Evolutionary conservation across 1,284 basidiomycete genomes (phyloP), one percentile per base, ranked within the genome.

Genomic region (Ustilago tritici): DNA sequence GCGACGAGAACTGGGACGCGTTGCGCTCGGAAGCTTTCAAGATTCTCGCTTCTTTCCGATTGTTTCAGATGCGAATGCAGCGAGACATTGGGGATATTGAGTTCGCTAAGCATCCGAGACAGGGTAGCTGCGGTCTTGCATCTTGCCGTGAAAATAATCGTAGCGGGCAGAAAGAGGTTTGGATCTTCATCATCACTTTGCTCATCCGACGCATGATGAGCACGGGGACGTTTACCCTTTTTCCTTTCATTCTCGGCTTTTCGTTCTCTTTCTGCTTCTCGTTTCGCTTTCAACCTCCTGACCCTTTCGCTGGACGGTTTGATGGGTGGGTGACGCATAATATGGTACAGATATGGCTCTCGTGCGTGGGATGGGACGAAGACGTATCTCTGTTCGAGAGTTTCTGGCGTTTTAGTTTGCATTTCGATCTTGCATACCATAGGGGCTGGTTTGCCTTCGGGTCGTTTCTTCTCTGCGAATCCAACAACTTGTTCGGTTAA

Each of bases 321-420:
- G 81, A 87, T 91, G 12, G 92, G 92, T 82, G 93, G 91, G 2
- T 98, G 90, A 84, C 92, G 91, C 19, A 99, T 91, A 38, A 99
- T 89, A 86, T 98, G 89, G 86, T 92, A 95, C 7, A 99, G 91
- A 87, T 99, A 98, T 7, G 91, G 88, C 87, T 99, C 97, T 71
- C 95, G 92, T 59, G 98, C 91, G 86, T 98, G 95, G 0, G 94
- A 95, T 0, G 97, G 97, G 43, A 97, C 92, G 76, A 99, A 92
- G 66, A 98, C 88, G 87, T 96, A 99, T 80, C 92, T 88, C 81
- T 99, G 97, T 79, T 93, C 92, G 60, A 99, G 89, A 91, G 62
- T 92, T 89, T 47, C 96, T 91, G 11, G 97, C 4, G 87, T 98
- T 85, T 95, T 92, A 34, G 93, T 90, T 36, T 88, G 88, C 77